phyloP scores from a whole-genome alignment of 2,329 filamentous ascomycete genomes.

The Fusarium clavum region DNA sequence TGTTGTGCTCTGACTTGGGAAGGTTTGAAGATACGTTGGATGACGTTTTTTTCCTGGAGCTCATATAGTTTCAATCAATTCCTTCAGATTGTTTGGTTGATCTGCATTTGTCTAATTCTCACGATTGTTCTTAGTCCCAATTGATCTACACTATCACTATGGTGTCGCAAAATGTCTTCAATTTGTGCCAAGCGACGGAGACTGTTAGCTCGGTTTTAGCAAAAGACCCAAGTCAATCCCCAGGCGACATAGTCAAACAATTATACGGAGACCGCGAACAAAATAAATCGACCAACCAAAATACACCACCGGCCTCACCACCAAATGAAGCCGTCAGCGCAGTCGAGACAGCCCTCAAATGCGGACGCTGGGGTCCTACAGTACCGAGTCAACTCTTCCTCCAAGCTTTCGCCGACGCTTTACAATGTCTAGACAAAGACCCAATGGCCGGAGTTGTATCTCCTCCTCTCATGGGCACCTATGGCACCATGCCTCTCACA shows the following conservation, averaged over 20 bases:
- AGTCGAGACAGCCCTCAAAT: slow-evolving; percentile 65
- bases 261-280: slow-evolving; percentile 59
- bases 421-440: slow-evolving; percentile 66
- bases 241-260: slow-evolving; percentile 65
- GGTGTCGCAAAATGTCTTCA: slow-evolving; percentile 54
- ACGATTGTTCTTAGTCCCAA: no score
- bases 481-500: slow-evolving; percentile 74
- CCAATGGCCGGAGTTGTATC: slow-evolving; percentile 63
- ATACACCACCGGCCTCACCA: slow-evolving; percentile 31
- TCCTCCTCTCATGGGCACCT: slow-evolving; percentile 63
- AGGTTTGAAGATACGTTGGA: background rate
- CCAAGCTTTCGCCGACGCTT: slow-evolving; percentile 73
- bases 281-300: slow-evolving; percentile 9
- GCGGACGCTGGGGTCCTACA: slow-evolving; percentile 74
- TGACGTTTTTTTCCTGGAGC: background rate
- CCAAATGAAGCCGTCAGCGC: slow-evolving; percentile 45
- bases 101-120: no score
- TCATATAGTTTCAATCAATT: background rate
- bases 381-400: slow-evolving; percentile 76
- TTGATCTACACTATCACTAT: slow-evolving; percentile 20
- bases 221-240: slow-evolving; percentile 62
- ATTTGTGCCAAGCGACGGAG: slow-evolving; percentile 63
- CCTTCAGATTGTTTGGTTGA: accelerated
- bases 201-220: slow-evolving; percentile 71
- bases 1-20: background rate